Percentiles rank a stretch among this genome's conserved stretches.
These are phyloP conservation scores for Stagonosporopsis cucurbitacearum DNA, from an alignment of 2,329 filamentous ascomycete genomes.

Conservation along the genomic window DNA sequence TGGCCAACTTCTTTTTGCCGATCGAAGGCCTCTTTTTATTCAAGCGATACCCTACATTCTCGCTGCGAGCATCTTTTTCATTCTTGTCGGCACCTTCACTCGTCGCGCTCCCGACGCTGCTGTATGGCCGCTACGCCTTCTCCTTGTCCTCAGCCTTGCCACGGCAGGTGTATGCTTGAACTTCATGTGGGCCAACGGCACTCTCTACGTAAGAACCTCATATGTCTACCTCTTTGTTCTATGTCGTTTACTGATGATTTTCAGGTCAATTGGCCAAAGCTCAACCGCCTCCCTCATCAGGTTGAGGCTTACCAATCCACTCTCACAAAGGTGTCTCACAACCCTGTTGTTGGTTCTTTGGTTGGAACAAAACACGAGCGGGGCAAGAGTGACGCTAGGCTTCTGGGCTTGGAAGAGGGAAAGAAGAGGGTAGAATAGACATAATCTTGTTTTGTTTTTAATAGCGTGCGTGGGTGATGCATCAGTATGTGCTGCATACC, in stretches of 20 bases:
- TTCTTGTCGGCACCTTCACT: slow-evolving; percentile 77
- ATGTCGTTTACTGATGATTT: slow-evolving; percentile 16
- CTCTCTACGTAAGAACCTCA: slow-evolving; percentile 82
- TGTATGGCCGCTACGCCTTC: slow-evolving; percentile 80
- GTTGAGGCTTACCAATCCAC: slow-evolving; percentile 89
- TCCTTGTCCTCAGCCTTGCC: slow-evolving; percentile 77
- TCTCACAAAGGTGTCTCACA: slow-evolving; percentile 79
- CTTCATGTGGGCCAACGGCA: slow-evolving; percentile 84
- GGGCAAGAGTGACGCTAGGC: slow-evolving; percentile 80
- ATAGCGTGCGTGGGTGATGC: background rate
- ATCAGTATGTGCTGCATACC: slow-evolving; percentile 2
- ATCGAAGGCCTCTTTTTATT: slow-evolving; percentile 83
- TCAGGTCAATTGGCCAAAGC: slow-evolving; percentile 97
- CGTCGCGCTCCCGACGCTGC: slow-evolving; percentile 73
- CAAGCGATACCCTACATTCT: slow-evolving; percentile 94
- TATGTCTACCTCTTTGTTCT: background rate
- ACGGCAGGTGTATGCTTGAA: slow-evolving; percentile 73
- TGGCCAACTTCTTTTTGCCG: slow-evolving; percentile 77
- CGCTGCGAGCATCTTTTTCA: slow-evolving; percentile 83
- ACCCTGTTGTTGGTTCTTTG: slow-evolving; percentile 78
- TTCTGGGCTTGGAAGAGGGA: slow-evolving; percentile 89
- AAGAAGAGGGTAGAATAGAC: slow-evolving; percentile 92
- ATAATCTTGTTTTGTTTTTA: slow-evolving; percentile 4
- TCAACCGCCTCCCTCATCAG: slow-evolving; percentile 87
- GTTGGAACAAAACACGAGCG: slow-evolving; percentile 73